Evolutionary conservation across 306 rosid species (phyloP).

Genomic region (Cyclanthera cordifolia): DNA sequence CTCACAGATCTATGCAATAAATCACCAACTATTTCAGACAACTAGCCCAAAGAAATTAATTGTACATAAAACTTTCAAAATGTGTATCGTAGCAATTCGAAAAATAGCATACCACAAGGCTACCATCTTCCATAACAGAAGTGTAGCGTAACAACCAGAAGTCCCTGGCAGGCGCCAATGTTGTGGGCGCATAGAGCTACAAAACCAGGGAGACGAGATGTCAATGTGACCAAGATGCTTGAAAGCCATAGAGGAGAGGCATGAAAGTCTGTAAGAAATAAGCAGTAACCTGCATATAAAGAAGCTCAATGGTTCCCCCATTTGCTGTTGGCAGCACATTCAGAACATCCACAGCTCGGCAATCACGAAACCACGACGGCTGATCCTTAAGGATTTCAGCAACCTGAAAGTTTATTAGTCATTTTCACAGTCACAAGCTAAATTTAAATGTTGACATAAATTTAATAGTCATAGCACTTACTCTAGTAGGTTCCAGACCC

Average conservation of each 20-base stretch:
- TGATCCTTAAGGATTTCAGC: constrained; percentile 98
- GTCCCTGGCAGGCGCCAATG: constrained; percentile 92
- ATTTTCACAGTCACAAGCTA: constrained; percentile 13
- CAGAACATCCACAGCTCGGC: constrained; percentile 93
- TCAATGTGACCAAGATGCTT: neutral
- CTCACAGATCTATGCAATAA: constrained; percentile 55
- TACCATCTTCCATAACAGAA: constrained; percentile 88
- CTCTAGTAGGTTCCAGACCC: constrained; percentile 99
- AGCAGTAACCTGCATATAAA: constrained; percentile 75
- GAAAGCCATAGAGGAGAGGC: neutral
- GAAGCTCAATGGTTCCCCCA: constrained; percentile 99
- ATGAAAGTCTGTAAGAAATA: neutral
- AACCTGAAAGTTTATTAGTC: constrained; percentile 43
- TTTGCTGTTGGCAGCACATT: constrained; percentile 92
- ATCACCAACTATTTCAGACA: constrained; percentile 3
- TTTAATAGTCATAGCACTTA: constrained; percentile 25
- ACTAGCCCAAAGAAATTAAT: neutral
- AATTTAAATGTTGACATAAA: constrained; percentile 9
- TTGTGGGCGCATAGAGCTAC: constrained; percentile 85
- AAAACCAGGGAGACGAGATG: constrained; percentile 7
- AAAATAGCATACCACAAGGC: constrained; percentile 59
- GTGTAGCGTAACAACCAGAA: constrained; percentile 96
- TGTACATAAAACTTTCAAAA: neutral
- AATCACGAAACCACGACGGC: constrained; percentile 90
- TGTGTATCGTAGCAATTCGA: neutral